Evolutionary conservation across 1,284 basidiomycete genomes (phyloP).

Genomic region (Trichosporon faecale): DNA sequence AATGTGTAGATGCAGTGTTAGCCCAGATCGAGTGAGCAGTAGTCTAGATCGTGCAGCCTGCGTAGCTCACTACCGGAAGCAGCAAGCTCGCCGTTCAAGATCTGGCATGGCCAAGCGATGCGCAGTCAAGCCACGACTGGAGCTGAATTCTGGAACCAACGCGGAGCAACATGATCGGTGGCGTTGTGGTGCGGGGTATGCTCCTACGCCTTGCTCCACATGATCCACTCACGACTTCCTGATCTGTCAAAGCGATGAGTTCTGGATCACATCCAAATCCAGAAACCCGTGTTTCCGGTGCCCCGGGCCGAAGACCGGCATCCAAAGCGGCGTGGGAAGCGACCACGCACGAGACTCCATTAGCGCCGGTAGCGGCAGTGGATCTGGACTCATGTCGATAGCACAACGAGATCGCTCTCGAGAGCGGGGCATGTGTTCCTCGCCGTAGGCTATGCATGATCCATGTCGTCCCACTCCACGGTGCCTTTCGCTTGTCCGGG

Average conservation of each 20-base stretch:
- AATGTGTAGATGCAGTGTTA: too few relatives aligned
- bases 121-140: not conserved
- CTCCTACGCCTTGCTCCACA: not conserved
- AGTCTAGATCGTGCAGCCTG: too few relatives aligned
- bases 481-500: not conserved
- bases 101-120: not conserved
- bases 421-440: not conserved
- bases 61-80: not conserved
- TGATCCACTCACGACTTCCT: not conserved
- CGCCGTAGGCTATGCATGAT: not conserved
- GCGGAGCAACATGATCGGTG: not conserved
- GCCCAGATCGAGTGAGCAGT: too few relatives aligned
- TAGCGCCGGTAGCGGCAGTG: too few relatives aligned
- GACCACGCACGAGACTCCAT: not conserved
- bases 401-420: not conserved
- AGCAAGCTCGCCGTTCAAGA: not conserved
- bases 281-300: too few relatives aligned
- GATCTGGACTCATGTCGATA: too few relatives aligned
- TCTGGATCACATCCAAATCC: too few relatives aligned
- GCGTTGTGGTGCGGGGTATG: not conserved
- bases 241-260: not conserved
- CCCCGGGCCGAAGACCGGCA: not conserved
- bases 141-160: not conserved
- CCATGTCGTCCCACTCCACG: not conserved
- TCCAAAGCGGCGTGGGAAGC: not conserved